Evolutionary conservation across 2,329 filamentous ascomycete species (phyloP).

Genomic region (Tolypocladium ovalisporum): DNA sequence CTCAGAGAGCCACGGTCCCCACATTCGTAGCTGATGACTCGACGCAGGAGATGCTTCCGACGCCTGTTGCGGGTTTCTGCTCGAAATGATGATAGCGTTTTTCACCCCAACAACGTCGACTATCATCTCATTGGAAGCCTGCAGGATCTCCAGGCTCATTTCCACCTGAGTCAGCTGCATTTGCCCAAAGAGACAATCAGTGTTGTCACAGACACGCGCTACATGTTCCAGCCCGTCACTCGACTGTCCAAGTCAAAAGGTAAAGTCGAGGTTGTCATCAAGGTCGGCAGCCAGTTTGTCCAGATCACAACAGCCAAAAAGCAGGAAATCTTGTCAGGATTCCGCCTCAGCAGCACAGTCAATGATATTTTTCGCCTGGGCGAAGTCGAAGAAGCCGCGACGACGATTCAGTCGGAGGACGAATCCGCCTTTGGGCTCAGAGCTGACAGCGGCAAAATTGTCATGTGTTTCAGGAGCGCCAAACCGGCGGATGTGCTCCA

Average conservation of each 20-base stretch:
- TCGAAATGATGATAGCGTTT: conserved; percentile 47
- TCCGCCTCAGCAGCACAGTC: conserved; percentile 50
- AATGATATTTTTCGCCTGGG: conserved; percentile 61
- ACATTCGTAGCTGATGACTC: neutral
- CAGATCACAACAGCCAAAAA: conserved; percentile 60
- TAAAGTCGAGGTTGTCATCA: conserved; percentile 59
- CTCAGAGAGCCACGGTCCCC: no score
- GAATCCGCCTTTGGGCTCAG: conserved; percentile 57
- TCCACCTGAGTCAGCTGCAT: conserved; percentile 55
- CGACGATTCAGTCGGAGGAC: conserved; percentile 53
- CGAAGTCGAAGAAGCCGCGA: conserved; percentile 57
- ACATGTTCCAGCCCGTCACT: conserved; percentile 54
- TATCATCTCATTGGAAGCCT: conserved; percentile 56
- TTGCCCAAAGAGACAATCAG: conserved; percentile 61
- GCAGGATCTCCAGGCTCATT: conserved; percentile 54
- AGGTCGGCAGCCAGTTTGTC: conserved; percentile 58
- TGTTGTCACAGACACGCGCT: conserved; percentile 54
- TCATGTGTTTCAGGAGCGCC: conserved; percentile 61
- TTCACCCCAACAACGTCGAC: conserved; percentile 54
- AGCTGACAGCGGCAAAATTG: conserved; percentile 58
- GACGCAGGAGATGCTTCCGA: conserved; percentile 47
- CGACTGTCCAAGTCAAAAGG: conserved; percentile 57
- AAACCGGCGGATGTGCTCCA: conserved; percentile 53
- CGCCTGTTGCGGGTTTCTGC: conserved; percentile 50
- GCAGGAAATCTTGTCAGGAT: conserved; percentile 54